Evolutionary conservation across 1,284 basidiomycete species (phyloP), one percentile per base, ranked within the genome.

Genomic region (Ganoderma leucocontextum): DNA sequence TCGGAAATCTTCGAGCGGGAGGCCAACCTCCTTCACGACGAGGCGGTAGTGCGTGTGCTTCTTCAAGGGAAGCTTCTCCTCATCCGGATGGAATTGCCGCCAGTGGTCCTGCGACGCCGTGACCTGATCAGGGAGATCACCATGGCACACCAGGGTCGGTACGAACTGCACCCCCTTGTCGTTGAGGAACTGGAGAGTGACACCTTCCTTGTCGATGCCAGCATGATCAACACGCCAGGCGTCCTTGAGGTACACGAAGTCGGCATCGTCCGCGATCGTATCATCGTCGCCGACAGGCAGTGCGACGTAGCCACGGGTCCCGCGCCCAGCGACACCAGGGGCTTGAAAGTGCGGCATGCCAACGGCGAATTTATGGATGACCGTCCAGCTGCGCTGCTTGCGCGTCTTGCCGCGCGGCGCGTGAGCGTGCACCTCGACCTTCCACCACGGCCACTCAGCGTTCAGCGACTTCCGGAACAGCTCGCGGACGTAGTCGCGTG

Each of bases 201-300:
- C 58, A 22, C 72, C 74, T 47, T 78, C 79, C 7, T 67, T 60
- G 5, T 66, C 35, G 36, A 75, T 64, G 4, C 63, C 69, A n/a
- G 52, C 42, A 17, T 67, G 36, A 10, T 71, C 64, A 25, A 72
- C 64, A 4, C 78, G 65, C 77, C 77, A 78, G 2, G 68, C 67
- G 59, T 78, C 77, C 67, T 78, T 78, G 44, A 77, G 62, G 57
- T 73, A 76, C 39, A 75, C 72, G 6, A 73, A 64, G 4, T 62
- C 44, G 19, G 39, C 59, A n/a, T 41, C 49, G 19, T 1, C 22
- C n/a, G 2, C 5, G 29, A 9, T 65, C 22, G 29, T 73, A 33
- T 33, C 63, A 1, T 41, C 41, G 2, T 53, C 52, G n/a, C 29
- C 19, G 33, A 64, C 17, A 7, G n/a, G 38, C 6, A 69, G 69